Evolutionary conservation across 345 rosid genomes (phyloP).

Genomic region (Aegle marmelos): DNA sequence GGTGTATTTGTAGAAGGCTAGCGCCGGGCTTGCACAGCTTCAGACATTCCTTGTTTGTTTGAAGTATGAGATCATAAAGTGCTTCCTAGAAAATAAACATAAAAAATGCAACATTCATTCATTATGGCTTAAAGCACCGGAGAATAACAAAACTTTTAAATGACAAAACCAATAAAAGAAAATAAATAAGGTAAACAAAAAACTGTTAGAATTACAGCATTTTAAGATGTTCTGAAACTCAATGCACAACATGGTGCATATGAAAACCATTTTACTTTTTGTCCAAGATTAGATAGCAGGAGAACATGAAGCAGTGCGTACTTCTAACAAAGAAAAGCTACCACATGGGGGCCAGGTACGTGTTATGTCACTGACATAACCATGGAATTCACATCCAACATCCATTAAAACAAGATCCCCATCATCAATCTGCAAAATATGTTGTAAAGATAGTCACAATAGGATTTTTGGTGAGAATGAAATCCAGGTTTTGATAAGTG

Average conservation of each 20-base stretch:
- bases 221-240: not conserved
- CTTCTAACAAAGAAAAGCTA: conserved; percentile 71
- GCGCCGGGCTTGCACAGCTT: conserved; percentile 82
- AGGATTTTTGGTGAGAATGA: not conserved
- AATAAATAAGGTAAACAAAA: not conserved
- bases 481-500: not conserved
- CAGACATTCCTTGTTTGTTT: conserved; percentile 76
- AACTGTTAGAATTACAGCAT: not conserved
- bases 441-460: not conserved
- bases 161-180: not conserved
- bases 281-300: not conserved
- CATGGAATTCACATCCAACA: conserved; percentile 95
- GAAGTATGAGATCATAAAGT: conserved; percentile 79
- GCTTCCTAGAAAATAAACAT: conserved; percentile 52
- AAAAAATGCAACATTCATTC: conserved; percentile 8
- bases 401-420: conserved; percentile 96
- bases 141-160: not conserved
- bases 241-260: not conserved
- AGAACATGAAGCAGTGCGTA: conserved; percentile 28
- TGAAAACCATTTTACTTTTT: not conserved
- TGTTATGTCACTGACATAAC: conserved; percentile 93
- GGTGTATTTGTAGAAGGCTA: conserved; percentile 65
- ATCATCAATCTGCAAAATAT: conserved; percentile 58
- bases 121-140: not conserved
- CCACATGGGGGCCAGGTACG: conserved; percentile 96